Base-by-base conservation (phyloP, 108 stramenopile species). In the Fragilariopsis cylindrus region DNA sequence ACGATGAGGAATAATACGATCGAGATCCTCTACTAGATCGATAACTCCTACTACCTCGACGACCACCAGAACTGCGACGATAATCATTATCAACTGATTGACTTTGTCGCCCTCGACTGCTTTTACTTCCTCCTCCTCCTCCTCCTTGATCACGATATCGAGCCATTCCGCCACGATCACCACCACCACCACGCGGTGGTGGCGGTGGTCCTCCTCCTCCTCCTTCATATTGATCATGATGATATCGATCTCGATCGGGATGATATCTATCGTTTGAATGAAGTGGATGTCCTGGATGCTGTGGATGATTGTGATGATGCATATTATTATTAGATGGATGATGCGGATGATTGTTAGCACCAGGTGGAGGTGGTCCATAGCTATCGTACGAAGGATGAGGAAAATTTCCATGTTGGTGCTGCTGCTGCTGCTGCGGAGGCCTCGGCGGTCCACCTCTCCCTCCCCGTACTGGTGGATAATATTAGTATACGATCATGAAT, bases 51-150 rank as follows among this genome's bases (percentile, higher is more conserved):
- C 47, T 48, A 45, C 43, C 6, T 5, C 47, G 45, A 6, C 11
- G 6, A n/a, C 54, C 45, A 39, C 68, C 45, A 12, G 64, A 71
- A 56, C 58, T 49, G 16, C 18, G 21, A 16, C 70, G 69, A 13
- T 73, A 63, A n/a, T 63, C 72, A 60, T 79, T 72, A 47, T 79
- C 78, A 5, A 7, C 16, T 44, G 67, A 48, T 68, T 68, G 67
- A 50, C 65, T 66, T 42, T 58, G n/a, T 45, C 71, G 53, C 13
- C 77, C 62, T 46, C 77, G 70, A 58, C 68, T 69, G 46, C 76
- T 57, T 6, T 63, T 60, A 13, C 69, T 45, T 57, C 63, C 0
- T n/a, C 62, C 62, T n/a, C 62, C n/a, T n/a, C n/a, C 62, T 40
- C 12, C 62, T 40, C 62, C 62, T 40, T 44, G 62, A 45, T 63